Evolutionary conservation across 169 alveolate species (phyloP).

Genomic region (Cryptosporidium parvum): DNA sequence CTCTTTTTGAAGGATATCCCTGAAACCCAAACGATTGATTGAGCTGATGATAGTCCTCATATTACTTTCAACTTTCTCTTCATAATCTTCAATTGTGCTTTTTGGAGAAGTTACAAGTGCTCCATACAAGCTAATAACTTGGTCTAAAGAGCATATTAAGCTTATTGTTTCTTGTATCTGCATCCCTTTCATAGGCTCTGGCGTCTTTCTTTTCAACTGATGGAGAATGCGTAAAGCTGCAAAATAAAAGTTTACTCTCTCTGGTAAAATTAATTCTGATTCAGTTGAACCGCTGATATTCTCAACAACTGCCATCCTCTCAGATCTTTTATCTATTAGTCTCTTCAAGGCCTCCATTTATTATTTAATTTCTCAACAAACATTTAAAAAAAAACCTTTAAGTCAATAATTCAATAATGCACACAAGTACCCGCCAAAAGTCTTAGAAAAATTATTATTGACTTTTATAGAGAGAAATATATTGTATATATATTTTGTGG

Average conservation of each 20-base stretch:
- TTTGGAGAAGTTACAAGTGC: constrained; percentile 43
- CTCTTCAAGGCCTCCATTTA: constrained; percentile 42
- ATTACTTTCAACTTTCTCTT: constrained; percentile 3
- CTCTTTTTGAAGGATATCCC: constrained; percentile 29
- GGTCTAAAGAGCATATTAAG: constrained; percentile 19
- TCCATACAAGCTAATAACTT: constrained; percentile 29
- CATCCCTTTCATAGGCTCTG: constrained; percentile 6
- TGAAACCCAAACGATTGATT: constrained; percentile 31
- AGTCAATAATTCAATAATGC: not conserved
- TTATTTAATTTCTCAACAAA: not conserved
- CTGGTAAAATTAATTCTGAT: constrained; percentile 31
- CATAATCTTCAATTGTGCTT: not conserved
- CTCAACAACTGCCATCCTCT: constrained; percentile 15
- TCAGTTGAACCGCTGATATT: not conserved
- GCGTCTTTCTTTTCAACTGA: constrained; percentile 23
- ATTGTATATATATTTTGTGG: no score
- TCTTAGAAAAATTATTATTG: no score
- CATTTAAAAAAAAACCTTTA: not conserved
- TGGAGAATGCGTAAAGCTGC: constrained; percentile 61
- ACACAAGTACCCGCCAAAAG: constrained; percentile 37
- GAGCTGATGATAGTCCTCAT: constrained; percentile 10
- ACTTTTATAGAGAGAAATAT: no score
- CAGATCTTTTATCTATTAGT: constrained; percentile 19
- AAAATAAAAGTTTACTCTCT: constrained; percentile 54
- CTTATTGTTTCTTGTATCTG: constrained; percentile 1